These are phyloP conservation scores for Penicillium argentinense DNA, from an alignment of 495 filamentous ascomycete genomes.

Conservation along the genomic window DNA sequence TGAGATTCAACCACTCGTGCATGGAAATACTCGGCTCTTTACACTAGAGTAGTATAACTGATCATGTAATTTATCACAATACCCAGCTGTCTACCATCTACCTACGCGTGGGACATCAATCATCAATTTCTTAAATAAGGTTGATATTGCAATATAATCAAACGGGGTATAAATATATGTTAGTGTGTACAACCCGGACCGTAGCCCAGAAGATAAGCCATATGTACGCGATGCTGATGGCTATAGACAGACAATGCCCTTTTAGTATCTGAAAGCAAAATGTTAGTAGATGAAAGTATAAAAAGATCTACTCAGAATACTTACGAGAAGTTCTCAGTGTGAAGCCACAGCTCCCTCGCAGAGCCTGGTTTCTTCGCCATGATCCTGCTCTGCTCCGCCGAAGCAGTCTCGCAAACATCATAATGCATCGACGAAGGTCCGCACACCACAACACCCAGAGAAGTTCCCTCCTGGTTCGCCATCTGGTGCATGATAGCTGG, in stretches of 20 bases:
- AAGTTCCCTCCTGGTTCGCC: slow-evolving; percentile 4
- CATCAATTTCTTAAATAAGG: too few species aligned
- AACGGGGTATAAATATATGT: not conserved
- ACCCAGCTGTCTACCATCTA: too few species aligned
- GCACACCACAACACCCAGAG: slow-evolving; percentile 19
- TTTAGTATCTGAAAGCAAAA: not conserved
- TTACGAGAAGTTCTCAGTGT: slow-evolving; percentile 25
- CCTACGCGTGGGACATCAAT: too few species aligned
- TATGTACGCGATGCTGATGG: not conserved
- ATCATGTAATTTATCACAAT: too few species aligned
- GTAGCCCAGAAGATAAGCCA: too few species aligned
- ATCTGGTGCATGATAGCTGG: slow-evolving; percentile 4
- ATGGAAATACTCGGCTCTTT: too few species aligned
- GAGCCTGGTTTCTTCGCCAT: slow-evolving; percentile 6
- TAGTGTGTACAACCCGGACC: too few species aligned
- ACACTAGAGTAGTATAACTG: too few species aligned
- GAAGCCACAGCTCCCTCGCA: slow-evolving; percentile 23
- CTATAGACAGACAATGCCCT: not conserved
- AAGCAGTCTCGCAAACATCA: slow-evolving; percentile 19
- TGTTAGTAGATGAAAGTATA: not conserved
- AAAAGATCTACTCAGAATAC: not conserved
- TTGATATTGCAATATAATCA: not conserved
- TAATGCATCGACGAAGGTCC: slow-evolving; percentile 21
- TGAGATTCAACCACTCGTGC: too few species aligned
- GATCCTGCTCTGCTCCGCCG: slow-evolving; percentile 13